Percentiles rank a stretch among this genome's conserved stretches.
These are phyloP conservation scores for Serendipita vermifera DNA, from an alignment of 768 basidiomycete species.

Conservation along the genomic window DNA sequence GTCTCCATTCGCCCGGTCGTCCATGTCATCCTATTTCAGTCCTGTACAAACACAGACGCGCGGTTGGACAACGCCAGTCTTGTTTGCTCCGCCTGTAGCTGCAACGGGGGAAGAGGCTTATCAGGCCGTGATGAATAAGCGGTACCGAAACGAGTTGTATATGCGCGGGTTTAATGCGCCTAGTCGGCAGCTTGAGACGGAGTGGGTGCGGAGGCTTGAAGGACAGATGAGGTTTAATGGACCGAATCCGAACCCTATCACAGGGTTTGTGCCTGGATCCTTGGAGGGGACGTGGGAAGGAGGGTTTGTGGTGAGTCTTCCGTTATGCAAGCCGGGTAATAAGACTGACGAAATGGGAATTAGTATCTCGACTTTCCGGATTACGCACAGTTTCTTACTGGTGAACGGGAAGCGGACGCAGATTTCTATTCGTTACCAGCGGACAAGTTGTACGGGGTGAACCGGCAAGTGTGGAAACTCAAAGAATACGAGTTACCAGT, in stretches of 20 bases:
- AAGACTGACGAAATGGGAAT: neutral
- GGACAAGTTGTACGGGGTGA: neutral
- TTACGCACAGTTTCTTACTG: slow-evolving; percentile 5
- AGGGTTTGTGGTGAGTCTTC: neutral
- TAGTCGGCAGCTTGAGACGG: neutral
- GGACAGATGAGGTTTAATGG: slow-evolving; percentile 3
- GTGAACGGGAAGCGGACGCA: slow-evolving; percentile 2
- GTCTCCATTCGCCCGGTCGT: no score
- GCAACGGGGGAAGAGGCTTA: no score
- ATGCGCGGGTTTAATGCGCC: neutral
- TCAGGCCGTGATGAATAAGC: neutral
- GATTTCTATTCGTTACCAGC: neutral
- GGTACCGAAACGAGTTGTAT: neutral
- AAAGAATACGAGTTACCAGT: slow-evolving; percentile 1
- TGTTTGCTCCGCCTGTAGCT: neutral
- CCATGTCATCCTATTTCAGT: neutral
- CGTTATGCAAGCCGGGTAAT: neutral
- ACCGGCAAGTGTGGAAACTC: slow-evolving; percentile 7
- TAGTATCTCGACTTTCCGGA: slow-evolving; percentile 6
- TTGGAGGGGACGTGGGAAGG: slow-evolving; percentile 5
- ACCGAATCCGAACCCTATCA: no score
- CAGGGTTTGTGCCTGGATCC: neutral
- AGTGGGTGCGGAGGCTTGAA: neutral
- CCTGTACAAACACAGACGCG: neutral
- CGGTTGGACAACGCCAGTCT: neutral